Evolutionary conservation across 768 basidiomycete species (phyloP).

Genomic region (Chalciporus pseudorubinellus): DNA sequence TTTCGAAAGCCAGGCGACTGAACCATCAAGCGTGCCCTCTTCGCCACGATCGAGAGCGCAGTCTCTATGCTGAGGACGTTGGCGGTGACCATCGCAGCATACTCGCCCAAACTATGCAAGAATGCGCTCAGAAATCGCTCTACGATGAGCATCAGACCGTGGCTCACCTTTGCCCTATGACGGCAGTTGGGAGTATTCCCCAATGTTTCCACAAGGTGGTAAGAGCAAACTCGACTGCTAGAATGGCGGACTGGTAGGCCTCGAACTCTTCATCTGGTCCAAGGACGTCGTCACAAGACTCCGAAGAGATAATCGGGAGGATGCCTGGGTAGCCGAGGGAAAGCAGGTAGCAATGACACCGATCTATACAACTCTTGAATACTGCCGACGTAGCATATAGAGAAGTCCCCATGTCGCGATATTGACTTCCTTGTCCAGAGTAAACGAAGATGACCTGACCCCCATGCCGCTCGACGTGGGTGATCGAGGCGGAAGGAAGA

Average conservation of each 20-base stretch:
- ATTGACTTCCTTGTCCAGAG: constrained; percentile 72
- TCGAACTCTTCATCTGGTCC: constrained; percentile 39
- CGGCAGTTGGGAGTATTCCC: constrained; percentile 59
- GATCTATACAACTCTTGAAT: constrained; percentile 54
- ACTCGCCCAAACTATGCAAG: constrained; percentile 66
- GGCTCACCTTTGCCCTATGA: constrained; percentile 70
- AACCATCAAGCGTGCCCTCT: constrained; percentile 56
- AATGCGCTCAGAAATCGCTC: not conserved
- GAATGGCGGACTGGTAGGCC: constrained; percentile 51
- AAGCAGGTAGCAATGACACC: constrained; percentile 53
- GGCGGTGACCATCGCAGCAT: constrained; percentile 65
- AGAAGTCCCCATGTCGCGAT: constrained; percentile 57
- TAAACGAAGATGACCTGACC: constrained; percentile 61
- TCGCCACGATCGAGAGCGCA: constrained; percentile 56
- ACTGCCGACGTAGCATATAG: constrained; percentile 50
- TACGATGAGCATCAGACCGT: not conserved
- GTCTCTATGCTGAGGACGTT: constrained; percentile 55
- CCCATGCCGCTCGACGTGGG: constrained; percentile 27
- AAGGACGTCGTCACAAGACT: constrained; percentile 21
- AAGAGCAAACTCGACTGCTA: constrained; percentile 63
- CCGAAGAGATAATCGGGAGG: constrained; percentile 39
- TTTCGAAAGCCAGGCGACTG: constrained; percentile 41
- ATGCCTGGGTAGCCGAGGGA: constrained; percentile 52
- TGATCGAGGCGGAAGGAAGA: constrained; percentile 37
- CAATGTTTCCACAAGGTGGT: constrained; percentile 64